Evolutionary conservation across 495 filamentous ascomycete genomes (phyloP).

Genomic region (Melanomma pulvis-pyrius): DNA sequence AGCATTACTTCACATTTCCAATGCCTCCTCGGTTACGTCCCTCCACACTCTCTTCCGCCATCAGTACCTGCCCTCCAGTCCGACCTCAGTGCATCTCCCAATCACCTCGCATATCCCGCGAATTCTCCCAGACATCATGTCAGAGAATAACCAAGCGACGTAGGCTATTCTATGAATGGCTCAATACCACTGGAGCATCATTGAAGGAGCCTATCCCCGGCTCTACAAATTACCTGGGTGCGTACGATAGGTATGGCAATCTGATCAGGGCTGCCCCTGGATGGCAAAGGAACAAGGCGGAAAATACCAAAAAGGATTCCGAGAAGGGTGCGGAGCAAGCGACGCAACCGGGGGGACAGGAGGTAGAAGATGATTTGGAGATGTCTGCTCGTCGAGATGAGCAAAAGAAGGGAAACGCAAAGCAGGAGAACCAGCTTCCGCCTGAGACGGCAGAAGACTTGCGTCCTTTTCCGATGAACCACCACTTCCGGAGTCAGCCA

Average conservation of each 20-base stretch:
- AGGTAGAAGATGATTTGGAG: constrained; percentile 35
- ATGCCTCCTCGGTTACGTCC: constrained; percentile 37
- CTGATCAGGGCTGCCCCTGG: constrained; percentile 43
- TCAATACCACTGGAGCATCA: constrained; percentile 58
- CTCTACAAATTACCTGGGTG: constrained; percentile 67
- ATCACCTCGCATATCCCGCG: constrained; percentile 31
- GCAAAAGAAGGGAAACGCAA: constrained; percentile 30
- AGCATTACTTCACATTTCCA: background rate
- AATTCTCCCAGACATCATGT: constrained; percentile 54
- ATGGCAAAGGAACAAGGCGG: constrained; percentile 6
- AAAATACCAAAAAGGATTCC: background rate
- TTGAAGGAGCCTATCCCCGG: constrained; percentile 61
- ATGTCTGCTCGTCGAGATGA: constrained; percentile 29
- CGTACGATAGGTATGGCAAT: constrained; percentile 50
- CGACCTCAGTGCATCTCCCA: constrained; percentile 11
- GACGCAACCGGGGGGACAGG: constrained; percentile 21
- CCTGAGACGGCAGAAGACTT: constrained; percentile 48
- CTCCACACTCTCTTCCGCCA: constrained; percentile 14
- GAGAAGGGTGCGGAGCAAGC: constrained; percentile 18
- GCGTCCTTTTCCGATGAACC: constrained; percentile 75
- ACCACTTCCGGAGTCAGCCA: constrained; percentile 66
- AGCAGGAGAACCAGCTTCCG: constrained; percentile 34
- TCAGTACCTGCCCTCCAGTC: constrained; percentile 11
- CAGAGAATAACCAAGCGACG: constrained; percentile 54
- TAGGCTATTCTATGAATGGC: constrained; percentile 67